Conservation (phyloP, 2,329 filamentous ascomycete genomes). For the Ilyonectria sp. region DNA sequence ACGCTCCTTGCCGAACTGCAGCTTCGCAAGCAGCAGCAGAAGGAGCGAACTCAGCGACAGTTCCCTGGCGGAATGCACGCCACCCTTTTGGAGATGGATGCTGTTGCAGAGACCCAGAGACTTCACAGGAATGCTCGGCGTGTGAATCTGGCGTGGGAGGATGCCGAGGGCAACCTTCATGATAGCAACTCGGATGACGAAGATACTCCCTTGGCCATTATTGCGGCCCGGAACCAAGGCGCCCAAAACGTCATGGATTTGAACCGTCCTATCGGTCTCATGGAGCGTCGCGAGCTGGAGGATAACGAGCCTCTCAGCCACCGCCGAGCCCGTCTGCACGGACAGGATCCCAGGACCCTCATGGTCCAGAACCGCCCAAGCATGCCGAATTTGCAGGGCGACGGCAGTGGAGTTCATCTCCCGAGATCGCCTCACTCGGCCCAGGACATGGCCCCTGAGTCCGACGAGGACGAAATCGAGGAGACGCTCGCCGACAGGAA, state of each 20-base stretch:
- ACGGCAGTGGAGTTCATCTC: conserved; percentile 39
- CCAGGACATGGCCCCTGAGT: conserved; percentile 55
- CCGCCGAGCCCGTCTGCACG: conserved; percentile 82
- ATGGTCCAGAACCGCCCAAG: conserved; percentile 58
- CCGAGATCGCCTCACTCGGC: conserved; percentile 39
- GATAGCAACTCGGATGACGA: conserved; percentile 76
- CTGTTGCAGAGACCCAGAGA: conserved; percentile 88
- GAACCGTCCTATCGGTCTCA: conserved; percentile 78
- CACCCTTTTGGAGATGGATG: conserved; percentile 91
- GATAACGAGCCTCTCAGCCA: conserved; percentile 91
- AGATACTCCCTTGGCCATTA: conserved; percentile 88
- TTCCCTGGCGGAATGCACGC: conserved; percentile 87
- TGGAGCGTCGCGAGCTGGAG: conserved; percentile 87
- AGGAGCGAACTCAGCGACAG: conserved; percentile 78
- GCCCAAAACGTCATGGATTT: conserved; percentile 67
- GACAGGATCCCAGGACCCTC: conserved; percentile 66
- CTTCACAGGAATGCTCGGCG: conserved; percentile 81
- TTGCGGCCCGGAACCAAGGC: conserved; percentile 75
- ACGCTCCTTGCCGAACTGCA: conserved; percentile 95
- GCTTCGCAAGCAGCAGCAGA: conserved; percentile 90
- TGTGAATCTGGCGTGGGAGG: conserved; percentile 93
- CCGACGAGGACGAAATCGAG: conserved; percentile 71
- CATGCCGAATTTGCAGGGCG: conserved; percentile 59
- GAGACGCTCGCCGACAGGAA: conserved; percentile 78
- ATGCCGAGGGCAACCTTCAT: conserved; percentile 64